Conservation (phyloP, 2,329 filamentous ascomycete genomes). For the Cadophora sp. region DNA sequence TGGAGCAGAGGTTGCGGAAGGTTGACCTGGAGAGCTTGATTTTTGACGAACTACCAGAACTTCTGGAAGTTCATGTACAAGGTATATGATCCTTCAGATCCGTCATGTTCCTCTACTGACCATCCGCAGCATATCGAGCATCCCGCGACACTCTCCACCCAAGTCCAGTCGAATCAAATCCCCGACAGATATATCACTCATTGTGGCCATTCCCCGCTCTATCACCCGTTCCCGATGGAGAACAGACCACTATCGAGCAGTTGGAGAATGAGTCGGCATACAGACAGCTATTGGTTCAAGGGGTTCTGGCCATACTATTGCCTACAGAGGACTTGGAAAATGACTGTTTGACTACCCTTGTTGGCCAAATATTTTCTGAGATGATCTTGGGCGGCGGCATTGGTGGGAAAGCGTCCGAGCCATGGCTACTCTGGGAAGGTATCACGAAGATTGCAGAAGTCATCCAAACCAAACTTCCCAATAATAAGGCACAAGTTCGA, state of each 20-base stretch:
- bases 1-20: constrained; percentile 84
- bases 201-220: constrained; percentile 82
- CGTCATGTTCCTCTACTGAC: constrained; percentile 32
- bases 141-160: constrained; percentile 64
- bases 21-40: constrained; percentile 84
- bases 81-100: constrained; percentile 57
- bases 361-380: constrained; percentile 88
- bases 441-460: constrained; percentile 73
- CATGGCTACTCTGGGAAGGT: constrained; percentile 87
- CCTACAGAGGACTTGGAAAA: constrained; percentile 94
- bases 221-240: constrained; percentile 71
- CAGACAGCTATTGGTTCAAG: constrained; percentile 86
- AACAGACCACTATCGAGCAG: constrained; percentile 62
- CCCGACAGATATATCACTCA: constrained; percentile 80
- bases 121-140: constrained; percentile 71
- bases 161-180: constrained; percentile 65
- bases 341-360: constrained; percentile 79
- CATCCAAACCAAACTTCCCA: constrained; percentile 47
- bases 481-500: constrained; percentile 41
- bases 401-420: constrained; percentile 81
- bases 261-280: constrained; percentile 81
- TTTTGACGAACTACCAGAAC: constrained; percentile 84
- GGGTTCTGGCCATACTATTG: constrained; percentile 80
- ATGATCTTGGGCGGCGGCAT: constrained; percentile 86
- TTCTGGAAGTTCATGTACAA: constrained; percentile 80